phyloP scores from a whole-genome alignment of 257 asterid genomes.

The Cordia subcordata region DNA sequence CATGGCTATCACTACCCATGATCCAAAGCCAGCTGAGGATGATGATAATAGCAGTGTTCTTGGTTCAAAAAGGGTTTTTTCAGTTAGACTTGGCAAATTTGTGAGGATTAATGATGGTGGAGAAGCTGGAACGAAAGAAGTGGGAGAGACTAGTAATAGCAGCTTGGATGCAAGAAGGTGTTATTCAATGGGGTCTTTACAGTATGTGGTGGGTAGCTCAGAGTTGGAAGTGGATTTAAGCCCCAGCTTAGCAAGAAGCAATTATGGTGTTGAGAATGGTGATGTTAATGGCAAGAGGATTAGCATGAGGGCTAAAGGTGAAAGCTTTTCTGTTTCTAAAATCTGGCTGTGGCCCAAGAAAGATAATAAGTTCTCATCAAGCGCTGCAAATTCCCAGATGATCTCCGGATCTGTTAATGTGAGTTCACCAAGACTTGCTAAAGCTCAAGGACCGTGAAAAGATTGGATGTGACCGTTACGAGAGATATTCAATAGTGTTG shows the following conservation, averaged over 20 bases:
- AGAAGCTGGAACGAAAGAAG: slow-evolving; percentile 32
- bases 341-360: slow-evolving; percentile 96
- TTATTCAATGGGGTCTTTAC: slow-evolving; percentile 91
- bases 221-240: slow-evolving; percentile 73
- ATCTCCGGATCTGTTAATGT: slow-evolving; percentile 39
- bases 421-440: slow-evolving; percentile 38
- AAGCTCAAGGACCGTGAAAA: too few relatives aligned
- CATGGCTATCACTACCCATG: slow-evolving; percentile 18
- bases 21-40: slow-evolving; percentile 31
- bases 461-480: too few relatives aligned
- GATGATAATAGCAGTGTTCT: slow-evolving; percentile 20
- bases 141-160: slow-evolving; percentile 69
- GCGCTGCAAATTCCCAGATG: slow-evolving; percentile 32
- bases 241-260: slow-evolving; percentile 26
- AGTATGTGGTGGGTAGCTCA: slow-evolving; percentile 85
- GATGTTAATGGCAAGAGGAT: slow-evolving; percentile 59
- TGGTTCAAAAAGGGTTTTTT: slow-evolving; percentile 66
- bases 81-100: slow-evolving; percentile 84
- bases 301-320: slow-evolving; percentile 69
- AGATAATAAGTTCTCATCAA: slow-evolving; percentile 50
- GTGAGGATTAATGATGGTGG: slow-evolving; percentile 26
- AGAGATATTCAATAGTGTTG: too few relatives aligned
- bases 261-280: slow-evolving; percentile 21
- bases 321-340: slow-evolving; percentile 96
- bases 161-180: slow-evolving; percentile 84